Evolutionary conservation across 768 basidiomycete species (phyloP).

Genomic region (Mycena indigotica): DNA sequence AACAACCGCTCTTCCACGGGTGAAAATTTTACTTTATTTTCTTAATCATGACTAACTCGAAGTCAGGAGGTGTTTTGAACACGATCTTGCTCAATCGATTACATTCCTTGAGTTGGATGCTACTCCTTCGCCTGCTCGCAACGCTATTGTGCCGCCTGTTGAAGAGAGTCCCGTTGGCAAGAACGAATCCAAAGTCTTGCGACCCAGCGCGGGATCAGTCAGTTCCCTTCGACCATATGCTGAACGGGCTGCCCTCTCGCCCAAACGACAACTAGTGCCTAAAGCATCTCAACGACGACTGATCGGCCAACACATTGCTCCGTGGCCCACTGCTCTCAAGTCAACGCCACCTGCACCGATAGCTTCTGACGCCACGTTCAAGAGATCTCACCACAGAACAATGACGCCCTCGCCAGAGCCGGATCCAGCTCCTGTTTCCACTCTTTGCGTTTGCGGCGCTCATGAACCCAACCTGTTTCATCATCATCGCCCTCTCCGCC

Average conservation of each 20-base stretch:
- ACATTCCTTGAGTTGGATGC: slow-evolving; percentile 81
- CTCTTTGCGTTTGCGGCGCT: slow-evolving; percentile 40
- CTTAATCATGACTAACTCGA: slow-evolving; percentile 4
- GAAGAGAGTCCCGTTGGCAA: slow-evolving; percentile 37
- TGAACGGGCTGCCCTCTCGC: slow-evolving; percentile 25
- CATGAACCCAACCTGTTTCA: slow-evolving; percentile 14
- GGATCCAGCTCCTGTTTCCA: slow-evolving; percentile 60
- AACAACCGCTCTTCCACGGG: slow-evolving; percentile 55
- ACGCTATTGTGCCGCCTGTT: slow-evolving; percentile 24
- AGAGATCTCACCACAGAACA: slow-evolving; percentile 53
- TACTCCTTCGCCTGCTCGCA: slow-evolving; percentile 50
- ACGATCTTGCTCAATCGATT: slow-evolving; percentile 77
- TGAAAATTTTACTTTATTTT: slow-evolving; percentile 20
- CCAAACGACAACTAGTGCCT: slow-evolving; percentile 21
- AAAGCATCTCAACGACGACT: slow-evolving; percentile 10
- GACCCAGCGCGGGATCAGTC: slow-evolving; percentile 39
- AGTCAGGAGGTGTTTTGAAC: slow-evolving; percentile 55
- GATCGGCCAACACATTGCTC: slow-evolving; percentile 62
- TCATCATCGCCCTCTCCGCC: slow-evolving; percentile 23
- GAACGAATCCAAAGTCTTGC: slow-evolving; percentile 23
- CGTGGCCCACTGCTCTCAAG: slow-evolving; percentile 52
- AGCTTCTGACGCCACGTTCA: slow-evolving; percentile 26
- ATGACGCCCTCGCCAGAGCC: slow-evolving; percentile 59
- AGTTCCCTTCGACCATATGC: slow-evolving; percentile 55
- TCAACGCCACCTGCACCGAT: slow-evolving; percentile 29